Evolutionary conservation across 2,329 filamentous ascomycete species (phyloP).

Genomic region (Pseudodiploospora longispora): DNA sequence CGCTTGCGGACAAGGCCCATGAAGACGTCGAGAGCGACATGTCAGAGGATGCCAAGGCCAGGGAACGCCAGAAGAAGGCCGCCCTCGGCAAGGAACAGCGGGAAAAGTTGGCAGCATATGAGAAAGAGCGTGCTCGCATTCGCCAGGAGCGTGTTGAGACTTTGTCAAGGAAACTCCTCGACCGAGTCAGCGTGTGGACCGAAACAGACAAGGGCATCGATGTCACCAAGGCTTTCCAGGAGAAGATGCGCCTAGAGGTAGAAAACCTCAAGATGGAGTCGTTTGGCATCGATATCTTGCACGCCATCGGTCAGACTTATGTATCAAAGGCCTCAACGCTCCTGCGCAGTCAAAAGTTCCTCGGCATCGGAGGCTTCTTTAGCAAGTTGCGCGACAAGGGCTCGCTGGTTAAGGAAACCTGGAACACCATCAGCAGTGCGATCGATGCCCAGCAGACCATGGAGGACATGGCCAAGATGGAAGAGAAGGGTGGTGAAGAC

Average conservation of each 20-base stretch:
- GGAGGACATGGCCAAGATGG: constrained; percentile 96
- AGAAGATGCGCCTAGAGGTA: constrained; percentile 89
- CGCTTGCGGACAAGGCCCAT: constrained; percentile 71
- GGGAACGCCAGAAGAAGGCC: constrained; percentile 73
- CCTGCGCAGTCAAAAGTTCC: constrained; percentile 91
- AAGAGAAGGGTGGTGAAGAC: constrained; percentile 89
- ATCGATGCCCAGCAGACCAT: constrained; percentile 97
- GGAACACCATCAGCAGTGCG: constrained; percentile 92
- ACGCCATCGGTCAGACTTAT: constrained; percentile 90
- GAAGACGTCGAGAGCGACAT: constrained; percentile 63
- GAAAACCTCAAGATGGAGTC: constrained; percentile 99
- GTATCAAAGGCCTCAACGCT: constrained; percentile 78
- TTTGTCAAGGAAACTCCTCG: constrained; percentile 74
- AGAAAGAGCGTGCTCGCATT: constrained; percentile 73
- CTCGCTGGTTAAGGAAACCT: constrained; percentile 93
- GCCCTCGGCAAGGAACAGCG: constrained; percentile 85
- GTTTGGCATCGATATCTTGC: constrained; percentile 91
- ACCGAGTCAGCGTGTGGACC: constrained; percentile 90
- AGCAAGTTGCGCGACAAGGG: constrained; percentile 93
- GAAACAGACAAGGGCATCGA: constrained; percentile 87
- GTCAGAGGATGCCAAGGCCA: constrained; percentile 31
- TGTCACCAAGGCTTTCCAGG: constrained; percentile 82
- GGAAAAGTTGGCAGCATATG: constrained; percentile 82
- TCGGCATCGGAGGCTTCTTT: constrained; percentile 94
- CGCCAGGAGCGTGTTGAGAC: constrained; percentile 86